Evolutionary conservation across 2,329 filamentous ascomycete species (phyloP).

Genomic region (Epichloe uncinata): DNA sequence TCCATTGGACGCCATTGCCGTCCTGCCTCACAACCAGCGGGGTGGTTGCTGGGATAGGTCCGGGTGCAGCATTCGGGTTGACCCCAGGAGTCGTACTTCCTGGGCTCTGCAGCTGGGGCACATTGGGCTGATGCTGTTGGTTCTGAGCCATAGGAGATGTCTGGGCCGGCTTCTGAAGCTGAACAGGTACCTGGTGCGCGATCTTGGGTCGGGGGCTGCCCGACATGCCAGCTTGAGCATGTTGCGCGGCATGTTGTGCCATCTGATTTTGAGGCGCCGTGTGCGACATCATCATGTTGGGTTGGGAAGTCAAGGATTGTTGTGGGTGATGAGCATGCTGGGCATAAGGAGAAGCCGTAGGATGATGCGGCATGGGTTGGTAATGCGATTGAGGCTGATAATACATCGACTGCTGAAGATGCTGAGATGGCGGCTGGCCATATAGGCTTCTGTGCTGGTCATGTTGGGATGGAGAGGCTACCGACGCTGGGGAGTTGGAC

Average conservation of each 20-base stretch:
- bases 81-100: constrained; percentile 35
- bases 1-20: constrained; percentile 96
- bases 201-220: constrained; percentile 51
- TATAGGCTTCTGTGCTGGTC: constrained; percentile 86
- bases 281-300: constrained; percentile 55
- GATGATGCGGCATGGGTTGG: constrained; percentile 52
- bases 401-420: constrained; percentile 75
- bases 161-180: constrained; percentile 42
- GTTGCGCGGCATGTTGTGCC: constrained; percentile 44
- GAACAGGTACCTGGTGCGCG: constrained; percentile 46
- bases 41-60: constrained; percentile 92
- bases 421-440: constrained; percentile 62
- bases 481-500: constrained; percentile 86
- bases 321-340: constrained; percentile 34
- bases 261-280: constrained; percentile 43
- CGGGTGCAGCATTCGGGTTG: constrained; percentile 84
- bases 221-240: constrained; percentile 40
- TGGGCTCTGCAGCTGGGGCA: constrained; percentile 26
- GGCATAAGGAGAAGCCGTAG: constrained; percentile 44
- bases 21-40: constrained; percentile 90
- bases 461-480: constrained; percentile 77
- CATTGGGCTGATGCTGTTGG: constrained; percentile 25
- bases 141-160: constrained; percentile 27
- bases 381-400: constrained; percentile 48
- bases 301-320: constrained; percentile 49